phyloP scores from a whole-genome alignment of 352 stramenopile species.

The Paralagenidium karlingii region DNA sequence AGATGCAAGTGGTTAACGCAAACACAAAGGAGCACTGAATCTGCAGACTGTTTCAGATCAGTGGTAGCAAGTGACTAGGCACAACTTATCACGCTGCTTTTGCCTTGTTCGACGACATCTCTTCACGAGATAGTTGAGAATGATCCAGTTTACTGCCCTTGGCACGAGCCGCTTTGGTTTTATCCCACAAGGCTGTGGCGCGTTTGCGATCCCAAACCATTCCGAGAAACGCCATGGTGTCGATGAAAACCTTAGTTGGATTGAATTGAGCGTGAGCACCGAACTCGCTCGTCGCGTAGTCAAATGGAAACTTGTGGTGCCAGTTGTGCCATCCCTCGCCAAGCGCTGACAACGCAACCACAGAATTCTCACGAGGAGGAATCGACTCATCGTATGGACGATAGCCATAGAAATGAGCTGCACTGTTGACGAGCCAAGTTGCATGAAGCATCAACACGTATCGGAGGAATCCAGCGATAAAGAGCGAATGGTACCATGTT shows the following conservation, averaged over 20 bases:
- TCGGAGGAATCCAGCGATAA: slow-evolving; percentile 89
- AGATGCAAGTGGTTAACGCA: too few relatives aligned
- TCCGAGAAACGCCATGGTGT: slow-evolving; percentile 83
- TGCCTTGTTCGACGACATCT: too few relatives aligned
- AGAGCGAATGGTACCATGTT: slow-evolving; percentile 93
- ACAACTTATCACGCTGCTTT: too few relatives aligned
- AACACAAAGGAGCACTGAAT: too few relatives aligned
- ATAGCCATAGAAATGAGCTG: slow-evolving; percentile 96
- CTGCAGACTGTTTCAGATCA: too few relatives aligned
- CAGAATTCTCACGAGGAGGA: slow-evolving; percentile 94
- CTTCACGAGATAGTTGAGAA: too few relatives aligned
- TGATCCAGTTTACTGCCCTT: too few relatives aligned
- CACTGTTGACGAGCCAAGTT: slow-evolving; percentile 98
- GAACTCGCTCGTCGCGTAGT: slow-evolving; percentile 98
- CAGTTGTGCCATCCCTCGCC: slow-evolving; percentile 99
- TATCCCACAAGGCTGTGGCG: slow-evolving; percentile 89
- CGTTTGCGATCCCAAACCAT: slow-evolving; percentile 92
- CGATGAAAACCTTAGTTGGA: slow-evolving; percentile 96
- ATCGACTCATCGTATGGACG: slow-evolving; percentile 93
- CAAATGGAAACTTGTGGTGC: slow-evolving; percentile 99
- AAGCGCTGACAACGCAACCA: slow-evolving; percentile 91
- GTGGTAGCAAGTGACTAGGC: too few relatives aligned
- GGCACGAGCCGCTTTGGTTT: slow-evolving; percentile 52
- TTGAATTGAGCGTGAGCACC: slow-evolving; percentile 95
- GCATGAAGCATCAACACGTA: slow-evolving; percentile 93